Conservation (phyloP, 2,329 filamentous ascomycete species). For the Hymenoscyphus scutula region DNA sequence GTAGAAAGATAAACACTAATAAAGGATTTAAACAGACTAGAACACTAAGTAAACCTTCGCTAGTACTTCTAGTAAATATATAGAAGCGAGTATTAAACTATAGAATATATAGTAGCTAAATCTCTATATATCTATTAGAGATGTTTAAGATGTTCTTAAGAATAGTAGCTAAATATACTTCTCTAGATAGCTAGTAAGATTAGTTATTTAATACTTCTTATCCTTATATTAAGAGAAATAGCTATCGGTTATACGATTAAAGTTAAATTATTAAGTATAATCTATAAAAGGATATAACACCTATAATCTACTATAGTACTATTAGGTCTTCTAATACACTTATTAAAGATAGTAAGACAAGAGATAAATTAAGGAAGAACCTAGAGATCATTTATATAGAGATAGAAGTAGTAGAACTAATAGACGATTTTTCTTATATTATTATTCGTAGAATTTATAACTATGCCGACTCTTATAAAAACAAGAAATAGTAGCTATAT, state of each 20-base stretch:
- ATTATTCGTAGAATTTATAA: slow-evolving; percentile 25
- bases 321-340: too few relatives aligned
- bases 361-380: background rate
- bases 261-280: background rate
- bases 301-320: slow-evolving; percentile 16
- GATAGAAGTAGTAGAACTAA: too few relatives aligned
- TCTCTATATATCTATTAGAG: background rate
- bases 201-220: background rate
- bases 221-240: background rate
- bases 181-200: background rate
- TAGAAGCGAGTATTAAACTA: slow-evolving; percentile 11
- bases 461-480: slow-evolving; percentile 22
- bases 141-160: background rate
- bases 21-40: slow-evolving; percentile 13
- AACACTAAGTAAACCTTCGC: slow-evolving; percentile 16
- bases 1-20: slow-evolving; percentile 18
- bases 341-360: slow-evolving; percentile 14
- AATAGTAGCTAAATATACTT: background rate
- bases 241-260: background rate
- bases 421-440: too few relatives aligned
- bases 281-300: background rate
- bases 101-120: slow-evolving; percentile 2
- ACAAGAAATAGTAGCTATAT: slow-evolving; percentile 17
- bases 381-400: slow-evolving; percentile 16
- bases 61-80: slow-evolving; percentile 16